Base-by-base conservation (phyloP, 192 early-diverging fungal species). In the Phycomyces nitens region DNA sequence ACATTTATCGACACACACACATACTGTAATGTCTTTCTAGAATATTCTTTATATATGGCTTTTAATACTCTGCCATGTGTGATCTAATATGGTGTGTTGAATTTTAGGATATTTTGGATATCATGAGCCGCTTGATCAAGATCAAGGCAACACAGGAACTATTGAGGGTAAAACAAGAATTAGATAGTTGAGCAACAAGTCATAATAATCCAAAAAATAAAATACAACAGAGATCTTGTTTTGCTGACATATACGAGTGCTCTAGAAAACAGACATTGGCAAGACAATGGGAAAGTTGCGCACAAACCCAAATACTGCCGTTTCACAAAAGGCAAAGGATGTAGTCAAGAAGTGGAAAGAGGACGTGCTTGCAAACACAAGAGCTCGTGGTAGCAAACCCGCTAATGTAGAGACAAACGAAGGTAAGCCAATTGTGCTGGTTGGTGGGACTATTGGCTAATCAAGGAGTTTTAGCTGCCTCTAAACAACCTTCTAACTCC, bases 321-420 rank as follows among this genome's bases (percentile, higher is more conserved):
- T 94, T 12, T 79, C 86, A 0, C 71, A 65, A 21, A 56, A 79
- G 41, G 85, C 89, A 2, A 92, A 89, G 64, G 84, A 79, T 42
- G 78, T 92, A 44, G 87, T 95, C 3, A 78, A 80, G 64, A 91
- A 89, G 51, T 96, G 94, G 94, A 95, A 93, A 74, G 77, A 80
- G 23, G 91, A 93, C 55, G 68, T 70, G 10, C 11, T 56, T 20
- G 27, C 58, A 6, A 58, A 60, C 8, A 38, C 73, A 5, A 47
- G 49, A 10, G 23, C 63, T 1, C 52, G 39, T n/a, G 21, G 53
- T 34, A 34, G 29, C 7, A 34, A 34, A 34, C 21, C 41, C 5
- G 14, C 11, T 50, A 14, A 16, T 11, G 50, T 34, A 11, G 41
- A 22, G 2, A 47, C 16, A 5, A 3, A 16, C 4, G 56, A 23